Conservation (phyloP, 768 basidiomycete genomes). For the Astraeus odoratus region DNA sequence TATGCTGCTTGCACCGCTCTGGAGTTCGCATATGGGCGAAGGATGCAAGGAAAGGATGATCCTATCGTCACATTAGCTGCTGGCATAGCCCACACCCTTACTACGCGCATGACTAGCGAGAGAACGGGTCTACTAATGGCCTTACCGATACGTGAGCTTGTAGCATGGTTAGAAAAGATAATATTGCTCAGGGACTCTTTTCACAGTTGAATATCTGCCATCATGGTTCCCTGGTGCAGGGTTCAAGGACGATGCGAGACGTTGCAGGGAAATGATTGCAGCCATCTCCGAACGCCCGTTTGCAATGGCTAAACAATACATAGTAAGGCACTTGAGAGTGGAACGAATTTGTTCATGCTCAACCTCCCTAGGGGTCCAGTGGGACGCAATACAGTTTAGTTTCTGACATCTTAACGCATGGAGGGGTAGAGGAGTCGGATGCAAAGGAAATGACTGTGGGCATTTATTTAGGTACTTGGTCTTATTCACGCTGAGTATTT, state of each 20-base stretch:
- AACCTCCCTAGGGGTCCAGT: not conserved
- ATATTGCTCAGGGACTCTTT: not conserved
- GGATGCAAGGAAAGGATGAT: conserved; percentile 3
- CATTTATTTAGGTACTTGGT: not conserved
- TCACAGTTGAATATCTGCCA: conserved; percentile 7
- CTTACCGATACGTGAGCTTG: conserved; percentile 7
- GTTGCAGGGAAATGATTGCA: not conserved
- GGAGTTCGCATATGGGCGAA: conserved; percentile 4
- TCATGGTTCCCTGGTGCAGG: conserved; percentile 11
- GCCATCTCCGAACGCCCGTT: conserved; percentile 2
- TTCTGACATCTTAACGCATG: not conserved
- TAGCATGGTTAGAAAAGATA: not conserved
- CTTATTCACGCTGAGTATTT: not conserved
- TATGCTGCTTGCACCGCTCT: not conserved
- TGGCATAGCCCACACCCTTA: not conserved
- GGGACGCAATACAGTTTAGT: not conserved
- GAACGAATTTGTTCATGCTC: no score
- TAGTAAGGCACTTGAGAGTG: not conserved
- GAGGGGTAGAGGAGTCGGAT: not conserved
- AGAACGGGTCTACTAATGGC: not conserved
- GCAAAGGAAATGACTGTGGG: not conserved
- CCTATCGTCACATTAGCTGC: not conserved
- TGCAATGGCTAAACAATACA: conserved; percentile 1
- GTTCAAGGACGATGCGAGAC: conserved; percentile 2
- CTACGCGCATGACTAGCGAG: not conserved